These are phyloP conservation scores for Alternaria solani DNA, from an alignment of 2,329 filamentous ascomycete species.

Conservation along the genomic window DNA sequence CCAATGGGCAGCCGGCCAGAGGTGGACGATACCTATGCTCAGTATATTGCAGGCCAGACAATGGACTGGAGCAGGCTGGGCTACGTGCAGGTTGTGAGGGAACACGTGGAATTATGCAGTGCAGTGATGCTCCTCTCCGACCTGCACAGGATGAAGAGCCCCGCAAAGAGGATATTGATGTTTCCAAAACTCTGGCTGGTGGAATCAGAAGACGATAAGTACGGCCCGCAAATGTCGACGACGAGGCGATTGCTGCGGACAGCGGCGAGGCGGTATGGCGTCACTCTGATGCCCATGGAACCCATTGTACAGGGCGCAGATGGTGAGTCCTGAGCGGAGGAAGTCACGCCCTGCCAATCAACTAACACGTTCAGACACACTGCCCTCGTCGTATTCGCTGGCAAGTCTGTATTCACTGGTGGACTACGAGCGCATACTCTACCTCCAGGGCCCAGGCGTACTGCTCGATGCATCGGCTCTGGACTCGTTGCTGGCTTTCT, in stretches of 20 bases:
- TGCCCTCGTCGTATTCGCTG: slow-evolving; percentile 54
- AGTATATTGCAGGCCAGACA: slow-evolving; percentile 43
- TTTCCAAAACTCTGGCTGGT: slow-evolving; percentile 54
- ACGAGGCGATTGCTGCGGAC: slow-evolving; percentile 55
- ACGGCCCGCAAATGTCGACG: slow-evolving; percentile 54
- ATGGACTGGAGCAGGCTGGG: slow-evolving; percentile 58
- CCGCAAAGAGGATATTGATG: slow-evolving; percentile 55
- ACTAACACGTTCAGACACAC: slow-evolving; percentile 31
- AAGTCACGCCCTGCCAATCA: neutral
- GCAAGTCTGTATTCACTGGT: slow-evolving; percentile 56
- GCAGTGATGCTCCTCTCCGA: slow-evolving; percentile 60
- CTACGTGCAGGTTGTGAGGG: slow-evolving; percentile 57
- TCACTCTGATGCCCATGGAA: slow-evolving; percentile 55
- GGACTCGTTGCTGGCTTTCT: slow-evolving; percentile 55
- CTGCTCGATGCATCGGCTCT: slow-evolving; percentile 57
- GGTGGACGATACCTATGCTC: slow-evolving; percentile 41
- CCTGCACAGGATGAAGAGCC: slow-evolving; percentile 55
- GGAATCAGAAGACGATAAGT: slow-evolving; percentile 46
- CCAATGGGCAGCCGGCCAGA: slow-evolving; percentile 39
- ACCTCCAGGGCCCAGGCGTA: slow-evolving; percentile 56
- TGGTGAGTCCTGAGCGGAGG: slow-evolving; percentile 24
- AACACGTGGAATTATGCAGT: slow-evolving; percentile 58
- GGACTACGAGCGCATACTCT: slow-evolving; percentile 56
- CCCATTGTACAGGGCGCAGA: slow-evolving; percentile 49
- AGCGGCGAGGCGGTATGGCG: slow-evolving; percentile 56